These are phyloP conservation scores for Penicillium janthinellum DNA, from an alignment of 2,329 filamentous ascomycete species.

Conservation along the genomic window DNA sequence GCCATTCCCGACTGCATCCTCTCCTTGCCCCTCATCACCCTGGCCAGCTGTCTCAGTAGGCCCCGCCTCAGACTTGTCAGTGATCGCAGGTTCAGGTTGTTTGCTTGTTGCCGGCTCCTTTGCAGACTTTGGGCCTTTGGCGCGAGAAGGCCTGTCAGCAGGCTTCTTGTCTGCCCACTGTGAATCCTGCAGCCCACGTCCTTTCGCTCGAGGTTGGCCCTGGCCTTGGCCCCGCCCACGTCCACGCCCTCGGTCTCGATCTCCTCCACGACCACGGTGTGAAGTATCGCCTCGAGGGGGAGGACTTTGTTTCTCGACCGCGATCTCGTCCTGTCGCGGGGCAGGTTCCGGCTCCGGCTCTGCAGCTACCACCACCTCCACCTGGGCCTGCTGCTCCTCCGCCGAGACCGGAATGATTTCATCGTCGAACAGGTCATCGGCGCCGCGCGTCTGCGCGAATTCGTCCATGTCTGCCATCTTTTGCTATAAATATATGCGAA, in stretches of 20 bases:
- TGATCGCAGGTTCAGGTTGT: slow-evolving; percentile 12
- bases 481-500: not conserved
- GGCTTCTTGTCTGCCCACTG: slow-evolving; percentile 21
- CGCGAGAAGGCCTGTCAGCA: slow-evolving; percentile 8
- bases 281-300: slow-evolving; percentile 28
- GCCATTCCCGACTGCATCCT: slow-evolving; percentile 16
- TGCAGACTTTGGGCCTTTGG: slow-evolving; percentile 19
- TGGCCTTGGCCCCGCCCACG: slow-evolving; percentile 33
- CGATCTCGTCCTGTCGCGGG: slow-evolving; percentile 16
- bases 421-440: slow-evolving; percentile 55
- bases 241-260: slow-evolving; percentile 35
- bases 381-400: slow-evolving; percentile 30
- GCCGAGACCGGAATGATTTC: slow-evolving; percentile 51
- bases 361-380: slow-evolving; percentile 20
- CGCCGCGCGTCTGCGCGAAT: slow-evolving; percentile 53
- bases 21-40: slow-evolving; percentile 16
- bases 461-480: slow-evolving; percentile 44
- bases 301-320: slow-evolving; percentile 18
- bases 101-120: slow-evolving; percentile 19
- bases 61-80: slow-evolving; percentile 8
- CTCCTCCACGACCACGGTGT: slow-evolving; percentile 33
- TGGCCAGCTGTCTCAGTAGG: slow-evolving; percentile 14
- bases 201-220: slow-evolving; percentile 27
- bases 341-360: slow-evolving; percentile 14
- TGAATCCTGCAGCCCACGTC: slow-evolving; percentile 12